Conservation (phyloP, 176 grass and related monocot species). For the Pontederia paniculata region DNA sequence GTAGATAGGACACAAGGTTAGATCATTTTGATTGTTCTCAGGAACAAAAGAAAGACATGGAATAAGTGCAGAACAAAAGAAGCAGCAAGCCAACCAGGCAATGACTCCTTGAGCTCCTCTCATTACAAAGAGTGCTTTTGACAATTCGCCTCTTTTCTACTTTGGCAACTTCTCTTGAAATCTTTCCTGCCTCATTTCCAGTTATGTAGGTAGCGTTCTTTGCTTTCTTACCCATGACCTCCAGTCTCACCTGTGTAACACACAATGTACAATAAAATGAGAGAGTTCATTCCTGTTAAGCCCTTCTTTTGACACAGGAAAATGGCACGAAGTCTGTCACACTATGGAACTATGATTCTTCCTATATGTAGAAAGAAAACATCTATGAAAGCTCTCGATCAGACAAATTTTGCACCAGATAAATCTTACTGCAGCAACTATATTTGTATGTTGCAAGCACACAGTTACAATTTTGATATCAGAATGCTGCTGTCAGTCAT, state of each 20-base stretch:
- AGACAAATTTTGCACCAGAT: too few relatives aligned
- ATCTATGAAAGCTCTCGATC: too few relatives aligned
- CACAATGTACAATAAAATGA: neutral
- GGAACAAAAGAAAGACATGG: neutral
- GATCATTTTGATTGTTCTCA: neutral
- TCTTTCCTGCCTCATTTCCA: constrained; percentile 74
- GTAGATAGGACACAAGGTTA: neutral
- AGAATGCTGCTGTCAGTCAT: too few relatives aligned
- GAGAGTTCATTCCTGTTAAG: too few relatives aligned
- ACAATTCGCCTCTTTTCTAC: constrained; percentile 72
- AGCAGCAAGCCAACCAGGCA: constrained; percentile 57
- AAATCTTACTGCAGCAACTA: too few relatives aligned
- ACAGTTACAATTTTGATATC: too few relatives aligned
- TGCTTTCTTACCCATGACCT: constrained; percentile 83
- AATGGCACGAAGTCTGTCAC: too few relatives aligned
- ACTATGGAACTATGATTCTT: too few relatives aligned
- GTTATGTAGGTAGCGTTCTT: constrained; percentile 82
- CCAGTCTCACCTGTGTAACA: constrained; percentile 40
- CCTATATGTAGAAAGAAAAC: too few relatives aligned
- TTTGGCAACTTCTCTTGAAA: constrained; percentile 76
- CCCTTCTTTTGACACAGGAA: too few relatives aligned
- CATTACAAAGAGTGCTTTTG: constrained; percentile 82
- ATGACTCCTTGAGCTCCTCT: constrained; percentile 80
- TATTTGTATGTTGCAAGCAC: too few relatives aligned
- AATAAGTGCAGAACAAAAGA: neutral